Base-by-base conservation (phyloP, 768 basidiomycete species). In the Leccinum barrowsii region DNA sequence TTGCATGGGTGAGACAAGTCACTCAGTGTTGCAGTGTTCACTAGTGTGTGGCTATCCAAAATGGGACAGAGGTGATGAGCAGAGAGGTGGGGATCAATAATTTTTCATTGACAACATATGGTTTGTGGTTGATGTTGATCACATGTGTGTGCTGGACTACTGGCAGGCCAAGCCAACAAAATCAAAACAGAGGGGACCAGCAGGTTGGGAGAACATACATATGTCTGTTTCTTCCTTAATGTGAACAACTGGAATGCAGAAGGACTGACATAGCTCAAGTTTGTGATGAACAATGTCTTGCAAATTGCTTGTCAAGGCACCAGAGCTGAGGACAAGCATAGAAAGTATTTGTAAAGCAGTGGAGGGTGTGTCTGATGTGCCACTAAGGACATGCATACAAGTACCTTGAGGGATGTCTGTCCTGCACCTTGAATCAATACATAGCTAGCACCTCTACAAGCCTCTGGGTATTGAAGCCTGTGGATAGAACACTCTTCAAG, bases 251-350 rank as follows among this genome's bases (percentile, higher is more conserved):
- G 11, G 15, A 47, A 30, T 19, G 34, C 17, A n/a, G 58, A 52
- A 10, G 57, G 54, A 46, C 13, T 56, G 21, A 57, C 60, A n/a
- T 67, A 65, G 68, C 59, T 67, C 50, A 69, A 70, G 59, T 55
- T 69, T 46, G 42, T 58, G 28, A 63, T 65, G 10, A 63, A 69
- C 34, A 70, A 69, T 49, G 32, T 65, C 15, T 52, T 70, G 42
- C 57, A 46, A 15, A 59, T 69, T 10, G 2, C 35, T 19, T 69
- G 63, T n/a, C 56, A 3, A 13, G 61, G 54, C 3, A 11, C 57
- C 62, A 24, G 47, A 47, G 22, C 32, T 11, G 11, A 44, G 22
- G 42, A 40, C 13, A 19, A 28, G 24, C 24, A 3, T 5, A 7
- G 52, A 55, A 22, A 24, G 21, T 13, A 32, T 11, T 24, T 19